Base-by-base conservation (phyloP, 495 filamentous ascomycete species). In the Ascobolus immersus region DNA sequence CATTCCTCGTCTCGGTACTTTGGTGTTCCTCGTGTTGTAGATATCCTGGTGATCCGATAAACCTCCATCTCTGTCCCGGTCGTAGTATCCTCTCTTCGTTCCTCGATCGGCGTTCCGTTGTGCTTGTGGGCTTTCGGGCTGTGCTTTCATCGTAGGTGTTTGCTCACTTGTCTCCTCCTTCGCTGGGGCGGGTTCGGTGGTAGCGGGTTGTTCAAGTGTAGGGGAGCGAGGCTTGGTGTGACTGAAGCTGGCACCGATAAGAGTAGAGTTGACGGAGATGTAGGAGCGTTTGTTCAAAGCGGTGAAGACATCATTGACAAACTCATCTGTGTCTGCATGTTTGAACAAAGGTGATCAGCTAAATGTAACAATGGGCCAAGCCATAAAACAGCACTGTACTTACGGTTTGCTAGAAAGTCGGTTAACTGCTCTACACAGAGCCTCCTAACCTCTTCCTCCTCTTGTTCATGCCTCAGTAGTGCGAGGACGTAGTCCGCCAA, bases 401-500 rank as follows among this genome's bases (percentile, higher is more conserved):
- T 53, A 81, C 78, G 66, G 41, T 89, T 77, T 55, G 69, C 66
- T 5, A 96, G 54, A 49, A 94, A 94, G 48, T 92, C 82, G 15
- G 77, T 69, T 28, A 94, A 62, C 44, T 81, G 75, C 28, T 69
- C 65, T 42, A 77, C 64, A 36, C 74, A 84, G 13, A 72, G 65
- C 45, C 65, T 60, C 45, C 71, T 68, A 22, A 90, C 71, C 32
- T 71, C 61, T 4, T 73, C 64, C n/a, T 67, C 64, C 14, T 69
- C 62, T 39, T 75, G 76, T 44, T 92, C 79, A 34, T 77, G 70
- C 35, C 67, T 67, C 21, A 92, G 59, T 7, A 96, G 67, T n/a
- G 84, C 84, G 20, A 93, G 58, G 0, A 96, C 77, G 47, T 93
- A 96, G 48, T 96, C 86, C 20, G 81, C 82, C 11, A 96, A 72